phyloP scores from a whole-genome alignment of 2,329 filamentous ascomycete genomes.

The Graphilbum sp. region DNA sequence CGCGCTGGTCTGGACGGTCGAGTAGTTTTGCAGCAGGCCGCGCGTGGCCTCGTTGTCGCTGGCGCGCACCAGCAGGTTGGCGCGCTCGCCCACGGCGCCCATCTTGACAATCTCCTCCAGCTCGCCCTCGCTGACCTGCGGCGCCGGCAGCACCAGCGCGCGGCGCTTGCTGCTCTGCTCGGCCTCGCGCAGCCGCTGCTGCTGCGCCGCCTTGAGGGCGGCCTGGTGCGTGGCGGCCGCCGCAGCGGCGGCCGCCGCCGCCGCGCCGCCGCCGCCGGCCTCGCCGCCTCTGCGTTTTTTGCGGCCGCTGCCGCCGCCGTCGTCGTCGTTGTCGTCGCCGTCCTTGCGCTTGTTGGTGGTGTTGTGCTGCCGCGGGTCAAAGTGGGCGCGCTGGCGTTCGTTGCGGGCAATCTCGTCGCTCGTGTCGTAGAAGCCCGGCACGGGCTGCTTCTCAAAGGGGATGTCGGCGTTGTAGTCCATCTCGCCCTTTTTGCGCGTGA shows the following conservation, averaged over 20 bases:
- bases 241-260: slow-evolving; percentile 9
- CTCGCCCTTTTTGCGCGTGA: slow-evolving; percentile 79
- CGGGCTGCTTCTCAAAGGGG: slow-evolving; percentile 86
- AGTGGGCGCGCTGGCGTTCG: slow-evolving; percentile 67
- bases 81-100: slow-evolving; percentile 83
- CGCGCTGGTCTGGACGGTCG: slow-evolving; percentile 60
- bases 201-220: slow-evolving; percentile 80
- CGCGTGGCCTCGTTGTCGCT: slow-evolving; percentile 75
- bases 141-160: slow-evolving; percentile 64
- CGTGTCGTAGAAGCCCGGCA: slow-evolving; percentile 86
- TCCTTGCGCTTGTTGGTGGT: slow-evolving; percentile 67
- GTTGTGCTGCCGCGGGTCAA: slow-evolving; percentile 80
- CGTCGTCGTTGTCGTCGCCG: slow-evolving; percentile 66
- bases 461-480: slow-evolving; percentile 99
- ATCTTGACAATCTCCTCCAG: slow-evolving; percentile 98
- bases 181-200: slow-evolving; percentile 88
- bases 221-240: slow-evolving; percentile 66
- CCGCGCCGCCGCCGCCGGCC: slow-evolving; percentile 28
- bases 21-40: slow-evolving; percentile 77
- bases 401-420: slow-evolving; percentile 65
- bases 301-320: slow-evolving; percentile 2
- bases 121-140: slow-evolving; percentile 84
- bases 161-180: slow-evolving; percentile 92
- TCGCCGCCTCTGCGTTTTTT: slow-evolving; percentile 80
- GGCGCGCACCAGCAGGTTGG: slow-evolving; percentile 55